Evolutionary conservation across 257 asterid genomes (phyloP).

Genomic region (Vinca minor): DNA sequence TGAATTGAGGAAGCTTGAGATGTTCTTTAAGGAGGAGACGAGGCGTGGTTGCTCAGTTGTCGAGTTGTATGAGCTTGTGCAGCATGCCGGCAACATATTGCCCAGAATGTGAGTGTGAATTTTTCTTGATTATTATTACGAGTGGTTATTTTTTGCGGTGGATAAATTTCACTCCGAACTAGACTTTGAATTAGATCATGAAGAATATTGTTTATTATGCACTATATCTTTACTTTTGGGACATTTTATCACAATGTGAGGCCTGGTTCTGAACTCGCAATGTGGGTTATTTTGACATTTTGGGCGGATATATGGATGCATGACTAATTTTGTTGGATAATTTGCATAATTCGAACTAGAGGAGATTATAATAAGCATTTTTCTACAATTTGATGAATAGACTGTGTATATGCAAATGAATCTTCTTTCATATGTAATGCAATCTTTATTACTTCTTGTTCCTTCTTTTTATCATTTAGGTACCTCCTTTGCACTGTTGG

Average conservation of each 20-base stretch:
- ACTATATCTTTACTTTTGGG: neutral
- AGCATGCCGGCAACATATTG: constrained; percentile 97
- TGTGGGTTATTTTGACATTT: neutral
- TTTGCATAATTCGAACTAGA: neutral
- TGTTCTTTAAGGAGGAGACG: constrained; percentile 80
- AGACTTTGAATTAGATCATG: too few species aligned
- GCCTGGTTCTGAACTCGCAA: neutral
- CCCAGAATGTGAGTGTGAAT: constrained; percentile 67
- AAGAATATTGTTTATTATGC: neutral
- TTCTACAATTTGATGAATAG: neutral
- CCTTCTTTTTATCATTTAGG: constrained; percentile 35
- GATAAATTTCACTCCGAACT: neutral
- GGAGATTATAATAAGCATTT: neutral
- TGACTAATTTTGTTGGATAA: neutral
- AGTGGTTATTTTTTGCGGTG: neutral
- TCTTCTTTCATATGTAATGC: neutral
- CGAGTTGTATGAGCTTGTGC: constrained; percentile 95
- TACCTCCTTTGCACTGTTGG: constrained; percentile 97
- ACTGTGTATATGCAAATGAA: neutral
- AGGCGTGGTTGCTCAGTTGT: constrained; percentile 90
- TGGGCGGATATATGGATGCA: neutral
- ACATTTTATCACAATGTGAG: neutral
- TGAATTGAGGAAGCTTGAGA: constrained; percentile 89
- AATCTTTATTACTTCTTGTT: constrained; percentile 8
- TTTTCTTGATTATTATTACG: neutral